phyloP scores from a whole-genome alignment of 768 basidiomycete genomes.

The Rhodotorula kratochvilovae region DNA sequence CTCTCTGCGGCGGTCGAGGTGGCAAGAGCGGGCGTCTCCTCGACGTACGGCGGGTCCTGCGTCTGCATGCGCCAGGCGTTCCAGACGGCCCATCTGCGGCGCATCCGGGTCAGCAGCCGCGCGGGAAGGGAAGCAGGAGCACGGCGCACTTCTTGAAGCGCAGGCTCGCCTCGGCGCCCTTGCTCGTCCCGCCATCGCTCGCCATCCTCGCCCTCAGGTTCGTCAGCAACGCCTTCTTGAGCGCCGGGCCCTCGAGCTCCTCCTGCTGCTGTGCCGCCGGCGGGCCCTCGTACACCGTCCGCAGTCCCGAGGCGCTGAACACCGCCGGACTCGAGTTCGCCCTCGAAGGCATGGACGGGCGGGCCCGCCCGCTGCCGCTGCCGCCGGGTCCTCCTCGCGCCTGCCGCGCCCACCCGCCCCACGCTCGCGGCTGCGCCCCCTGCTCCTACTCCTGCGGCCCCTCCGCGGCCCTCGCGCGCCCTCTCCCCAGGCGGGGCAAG shows the following conservation, averaged over 20 bases:
- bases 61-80: constrained; percentile 5
- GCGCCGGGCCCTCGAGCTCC: constrained; percentile 9
- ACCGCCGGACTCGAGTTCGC: constrained; percentile 2
- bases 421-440: neutral
- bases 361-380: too few species aligned
- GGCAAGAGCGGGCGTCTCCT: neutral
- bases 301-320: neutral
- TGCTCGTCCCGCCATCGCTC: constrained; percentile 11
- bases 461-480: neutral
- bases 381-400: neutral
- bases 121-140: neutral
- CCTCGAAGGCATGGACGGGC: neutral
- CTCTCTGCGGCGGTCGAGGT: neutral
- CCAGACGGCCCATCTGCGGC: constrained; percentile 16
- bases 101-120: too few species aligned
- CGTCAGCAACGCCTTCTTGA: constrained; percentile 12
- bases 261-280: neutral
- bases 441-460: neutral
- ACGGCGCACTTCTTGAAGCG: constrained; percentile 21
- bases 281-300: neutral
- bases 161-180: constrained; percentile 9
- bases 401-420: too few species aligned
- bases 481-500: neutral
- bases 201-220: constrained; percentile 14
- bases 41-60: neutral